phyloP scores from a whole-genome alignment of 768 basidiomycete genomes.

The Naganishia vishniacii region DNA sequence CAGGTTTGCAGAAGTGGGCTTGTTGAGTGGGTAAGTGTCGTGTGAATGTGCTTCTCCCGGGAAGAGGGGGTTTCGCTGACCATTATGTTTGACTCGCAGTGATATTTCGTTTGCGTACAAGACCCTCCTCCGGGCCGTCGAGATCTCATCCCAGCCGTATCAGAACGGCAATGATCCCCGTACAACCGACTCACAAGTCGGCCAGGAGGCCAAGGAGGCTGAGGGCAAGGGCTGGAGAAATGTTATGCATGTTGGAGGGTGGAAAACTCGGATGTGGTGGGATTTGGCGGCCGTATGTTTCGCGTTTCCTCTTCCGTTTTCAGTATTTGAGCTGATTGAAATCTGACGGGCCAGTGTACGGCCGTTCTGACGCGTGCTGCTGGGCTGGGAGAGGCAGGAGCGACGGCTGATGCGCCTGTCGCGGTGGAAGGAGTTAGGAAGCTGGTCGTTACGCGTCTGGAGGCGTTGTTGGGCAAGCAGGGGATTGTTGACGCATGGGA shows the following conservation, averaged over 20 bases:
- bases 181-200: not conserved
- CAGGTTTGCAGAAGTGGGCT: conserved; percentile 38
- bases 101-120: conserved; percentile 42
- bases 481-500: conserved; percentile 28
- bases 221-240: not conserved
- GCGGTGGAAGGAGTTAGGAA: conserved; percentile 32
- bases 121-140: conserved; percentile 39
- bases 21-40: conserved; percentile 36
- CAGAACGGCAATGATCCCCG: not conserved
- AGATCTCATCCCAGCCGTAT: conserved; percentile 40
- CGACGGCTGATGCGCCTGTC: not conserved
- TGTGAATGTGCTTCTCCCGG: not conserved
- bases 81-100: conserved; percentile 22
- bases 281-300: conserved; percentile 35
- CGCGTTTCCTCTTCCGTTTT: not conserved
- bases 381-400: too few species aligned
- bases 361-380: not conserved
- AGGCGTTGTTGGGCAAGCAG: conserved; percentile 32
- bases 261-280: conserved; percentile 44
- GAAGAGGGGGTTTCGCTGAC: too few species aligned
- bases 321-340: not conserved
- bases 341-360: conserved; percentile 4
- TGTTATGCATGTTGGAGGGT: conserved; percentile 7
- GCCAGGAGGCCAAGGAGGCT: not conserved
- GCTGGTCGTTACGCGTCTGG: conserved; percentile 31